Evolutionary conservation across 2,329 filamentous ascomycete species (phyloP).

Genomic region (Phialophora macrospora): DNA sequence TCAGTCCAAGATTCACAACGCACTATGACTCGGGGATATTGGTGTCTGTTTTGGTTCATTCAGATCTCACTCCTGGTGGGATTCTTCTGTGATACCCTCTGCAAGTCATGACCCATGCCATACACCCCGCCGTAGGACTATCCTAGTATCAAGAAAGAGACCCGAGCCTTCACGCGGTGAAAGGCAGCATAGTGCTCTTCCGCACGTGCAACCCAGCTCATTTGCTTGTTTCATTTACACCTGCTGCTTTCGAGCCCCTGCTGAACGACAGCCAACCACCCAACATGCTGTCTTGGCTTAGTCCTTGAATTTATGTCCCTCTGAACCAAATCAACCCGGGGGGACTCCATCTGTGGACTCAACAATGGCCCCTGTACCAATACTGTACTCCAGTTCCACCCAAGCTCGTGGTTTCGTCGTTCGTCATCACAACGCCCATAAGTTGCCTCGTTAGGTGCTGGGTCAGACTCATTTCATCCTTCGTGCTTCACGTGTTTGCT

Average conservation of each 20-base stretch:
- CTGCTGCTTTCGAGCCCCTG: neutral
- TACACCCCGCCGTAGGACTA: neutral
- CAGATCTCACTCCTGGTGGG: neutral
- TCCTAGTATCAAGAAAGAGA: constrained; percentile 6
- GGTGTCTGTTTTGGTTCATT: neutral
- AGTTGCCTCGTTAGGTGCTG: neutral
- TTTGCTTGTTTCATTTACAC: neutral
- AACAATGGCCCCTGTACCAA: neutral
- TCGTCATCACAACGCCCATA: neutral
- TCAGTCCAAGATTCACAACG: neutral
- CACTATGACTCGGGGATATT: neutral
- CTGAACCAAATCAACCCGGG: neutral
- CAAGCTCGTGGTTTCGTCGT: neutral
- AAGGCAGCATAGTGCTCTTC: neutral
- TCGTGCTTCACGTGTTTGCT: neutral
- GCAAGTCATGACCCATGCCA: constrained; percentile 2
- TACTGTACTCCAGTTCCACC: neutral
- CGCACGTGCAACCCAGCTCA: neutral
- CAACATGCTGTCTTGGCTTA: neutral
- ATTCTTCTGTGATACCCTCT: neutral
- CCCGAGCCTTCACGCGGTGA: neutral
- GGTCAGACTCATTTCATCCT: neutral
- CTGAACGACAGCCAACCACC: neutral
- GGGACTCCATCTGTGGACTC: neutral
- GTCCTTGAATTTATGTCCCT: neutral